Base-by-base conservation (phyloP, 2,329 filamentous ascomycete genomes). In the Pestalotiopsis sp. region DNA sequence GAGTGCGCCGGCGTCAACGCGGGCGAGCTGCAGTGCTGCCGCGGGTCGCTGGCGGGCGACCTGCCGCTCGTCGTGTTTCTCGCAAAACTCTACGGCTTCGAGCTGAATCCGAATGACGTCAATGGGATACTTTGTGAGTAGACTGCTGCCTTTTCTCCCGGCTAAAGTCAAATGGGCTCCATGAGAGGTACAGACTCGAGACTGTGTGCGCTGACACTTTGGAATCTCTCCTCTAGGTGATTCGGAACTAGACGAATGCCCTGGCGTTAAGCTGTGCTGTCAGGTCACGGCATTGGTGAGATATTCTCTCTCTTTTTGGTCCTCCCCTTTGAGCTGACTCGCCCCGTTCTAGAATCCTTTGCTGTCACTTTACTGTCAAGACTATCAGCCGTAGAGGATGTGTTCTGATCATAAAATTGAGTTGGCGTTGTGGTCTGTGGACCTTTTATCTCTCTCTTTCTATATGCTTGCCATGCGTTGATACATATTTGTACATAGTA, bases 221-320 rank as follows among this genome's bases (percentile, higher is more conserved):
- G 9, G 31, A 2, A 62, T 36, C 59, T 36, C 41, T 45, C 13
- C 13, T 69, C 52, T 38, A 78, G 75, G 77, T 39, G 73, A 77
- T 66, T 63, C 68, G 13, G 57, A 75, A 4, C 27, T 76, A 9
- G 68, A 70, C 13, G 38, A 63, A 5, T 79, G 77, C 39, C 73
- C 76, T 1, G 77, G 77, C 2, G 75, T 77, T 58, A 77, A 75
- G 64, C 49, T 78, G 20, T 79, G 77, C 70, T 79, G 77, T 52
- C 73, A 78, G 68, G 74, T 77, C 31, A 78, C 75, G 14, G 72
- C 72, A 3, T 63, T 78, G 64, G 77, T 78, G 68, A 76, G 77
- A 57, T 38, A 14, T 27, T 11, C 5, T 14, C 14, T 60, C 25
- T 23, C 25, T n/a, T 14, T 14, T 6, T 45, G 25, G 59, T 11